Base-by-base conservation (phyloP, 2,329 filamentous ascomycete species). In the Trichoderma koningii region DNA sequence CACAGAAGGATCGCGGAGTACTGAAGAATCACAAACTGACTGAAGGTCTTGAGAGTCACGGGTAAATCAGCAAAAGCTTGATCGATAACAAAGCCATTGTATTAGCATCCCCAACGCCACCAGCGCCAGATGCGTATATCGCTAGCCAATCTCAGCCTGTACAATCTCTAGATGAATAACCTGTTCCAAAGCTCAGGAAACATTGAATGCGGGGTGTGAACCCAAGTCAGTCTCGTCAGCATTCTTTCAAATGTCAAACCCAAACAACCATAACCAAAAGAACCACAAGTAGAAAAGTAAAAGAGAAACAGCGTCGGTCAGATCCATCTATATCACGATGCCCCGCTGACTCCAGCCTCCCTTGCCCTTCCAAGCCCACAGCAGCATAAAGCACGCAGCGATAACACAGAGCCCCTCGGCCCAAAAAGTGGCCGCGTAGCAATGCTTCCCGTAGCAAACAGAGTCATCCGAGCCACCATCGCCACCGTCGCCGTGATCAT, bases 361-460 rank as follows among this genome's bases (percentile, higher is more conserved):
- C 64, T 79, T 85, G 1, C 91, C 91, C 75, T 89, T 89, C 93
- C 93, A 97, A 7, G 93, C 93, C 82, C 86, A 89, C 17, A 89
- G 68, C 78, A 94, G 89, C 70, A 92, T 77, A 3, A 80, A 81
- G 71, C 90, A 88, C 0, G 92, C 93, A 44, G 91, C 69, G 88
- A 90, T 93, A 0, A 96, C 89, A 68, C 89, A 93, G 0, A 85
- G 78, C 0, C 90, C 88, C 84, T 97, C 92, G 0, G 90, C 91
- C 93, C 93, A 97, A 69, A 94, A 96, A 0, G 90, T 91, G 0
- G 82, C 73, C 12, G 88, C 87, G 78, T 97, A 98, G 78, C 95
- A 99, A 60, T 83, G 79, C 72, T 82, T 86, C 1, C 95, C 95
- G 74, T 92, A 91, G 74, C 94, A 98, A 69, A 96, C 85, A 2